Base-by-base conservation (phyloP, 2,329 filamentous ascomycete genomes). In the Mycosphaerella sp. region DNA sequence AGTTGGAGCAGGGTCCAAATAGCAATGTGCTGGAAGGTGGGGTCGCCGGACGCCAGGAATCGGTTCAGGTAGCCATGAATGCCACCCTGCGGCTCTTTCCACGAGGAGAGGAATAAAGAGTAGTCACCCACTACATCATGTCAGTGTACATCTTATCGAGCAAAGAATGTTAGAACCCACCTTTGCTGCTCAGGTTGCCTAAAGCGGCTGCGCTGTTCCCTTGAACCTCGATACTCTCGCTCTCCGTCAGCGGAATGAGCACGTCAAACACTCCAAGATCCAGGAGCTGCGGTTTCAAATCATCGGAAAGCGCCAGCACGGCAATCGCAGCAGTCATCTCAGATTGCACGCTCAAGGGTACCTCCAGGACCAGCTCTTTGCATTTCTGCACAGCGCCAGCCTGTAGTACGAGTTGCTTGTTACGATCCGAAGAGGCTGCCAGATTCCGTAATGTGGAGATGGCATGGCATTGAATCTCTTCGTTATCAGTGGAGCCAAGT, bases 301-400 rank as follows among this genome's bases (percentile, higher is more conserved):
- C 93, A 66, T 98, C 93, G 64, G 92, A 96, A 48, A 98, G 76
- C 14, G 93, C 93, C 59, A 98, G 79, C 11, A 98, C 93, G 38
- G 93, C 93, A 72, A 98, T 96, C 1, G 93, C 93, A n/a, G 93
- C 93, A 4, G 93, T 98, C 93, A 98, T 98, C 72, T 98, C 93
- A 1, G 91, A 96, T 70, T 98, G 93, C 2, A 98, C 93, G 39
- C 88, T 92, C 46, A 97, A 80, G 0, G 93, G 90, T 2, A 97
- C 93, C 53, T 95, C 86, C 14, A 98, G 78, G 23, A 98, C 91
- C 49, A 98, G 79, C 68, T 97, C 89, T 74, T 96, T 97, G 83
- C 93, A 98, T 72, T 97, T 97, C 69, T 97, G 90, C 39, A 98
- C 93, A 1, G 93, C 93, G 23, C 93, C 93, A 34, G 93, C 93